phyloP scores from a whole-genome alignment of 306 rosid species.

The Mimosa pudica region DNA sequence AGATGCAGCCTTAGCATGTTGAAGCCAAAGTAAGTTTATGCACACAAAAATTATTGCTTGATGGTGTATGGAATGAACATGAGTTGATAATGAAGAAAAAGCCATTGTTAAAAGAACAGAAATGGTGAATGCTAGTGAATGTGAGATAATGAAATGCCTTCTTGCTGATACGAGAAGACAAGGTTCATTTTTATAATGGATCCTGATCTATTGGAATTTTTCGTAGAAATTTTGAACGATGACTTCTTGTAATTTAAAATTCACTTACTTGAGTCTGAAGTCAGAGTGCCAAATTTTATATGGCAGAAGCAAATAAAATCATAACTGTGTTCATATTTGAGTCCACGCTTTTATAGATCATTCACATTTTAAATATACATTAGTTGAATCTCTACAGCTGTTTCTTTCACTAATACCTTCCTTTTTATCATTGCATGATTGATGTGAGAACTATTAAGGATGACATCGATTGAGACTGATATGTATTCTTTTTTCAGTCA shows the following conservation, averaged over 20 bases:
- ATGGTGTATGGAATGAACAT: not conserved
- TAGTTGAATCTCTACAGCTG: not conserved
- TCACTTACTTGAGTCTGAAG: not conserved
- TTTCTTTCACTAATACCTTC: not conserved
- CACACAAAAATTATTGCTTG: not conserved
- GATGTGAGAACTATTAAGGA: not conserved
- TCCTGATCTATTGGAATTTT: too few species aligned
- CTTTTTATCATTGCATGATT: not conserved
- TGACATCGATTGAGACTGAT: not conserved
- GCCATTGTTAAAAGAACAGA: not conserved
- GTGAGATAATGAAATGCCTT: not conserved
- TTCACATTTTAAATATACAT: not conserved
- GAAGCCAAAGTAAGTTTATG: not conserved
- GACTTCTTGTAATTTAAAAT: not conserved
- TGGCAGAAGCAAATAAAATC: not conserved
- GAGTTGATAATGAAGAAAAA: not conserved
- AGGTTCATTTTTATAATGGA: not conserved
- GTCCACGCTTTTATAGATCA: not conserved
- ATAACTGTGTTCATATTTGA: not conserved
- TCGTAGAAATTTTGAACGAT: too few species aligned
- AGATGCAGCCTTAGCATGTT: not conserved
- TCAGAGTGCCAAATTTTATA: not conserved
- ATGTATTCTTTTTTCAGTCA: not conserved
- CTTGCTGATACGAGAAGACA: not conserved
- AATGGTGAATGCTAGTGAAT: not conserved